phyloP scores from a whole-genome alignment of 108 stramenopile species.

The Fistulifera solaris region DNA sequence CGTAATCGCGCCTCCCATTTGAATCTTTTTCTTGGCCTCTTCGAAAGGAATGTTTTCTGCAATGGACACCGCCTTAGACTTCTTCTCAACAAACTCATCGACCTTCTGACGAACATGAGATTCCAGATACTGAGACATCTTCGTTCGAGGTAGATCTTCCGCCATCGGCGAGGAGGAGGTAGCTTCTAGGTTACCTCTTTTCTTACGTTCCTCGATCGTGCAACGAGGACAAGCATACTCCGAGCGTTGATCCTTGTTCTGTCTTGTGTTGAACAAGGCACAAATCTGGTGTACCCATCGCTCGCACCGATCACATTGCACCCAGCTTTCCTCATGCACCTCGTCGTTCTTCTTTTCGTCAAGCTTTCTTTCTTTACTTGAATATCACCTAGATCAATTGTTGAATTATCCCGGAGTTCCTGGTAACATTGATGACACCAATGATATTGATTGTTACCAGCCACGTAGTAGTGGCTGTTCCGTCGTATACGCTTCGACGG shows the following conservation, averaged over 20 bases:
- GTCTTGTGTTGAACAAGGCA: conserved; percentile 96
- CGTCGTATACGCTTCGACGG: conserved; percentile 90
- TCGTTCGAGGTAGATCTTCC: conserved; percentile 84
- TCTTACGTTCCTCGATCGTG: conserved; percentile 73
- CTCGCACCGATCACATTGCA: conserved; percentile 92
- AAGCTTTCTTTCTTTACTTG: conserved; percentile 85
- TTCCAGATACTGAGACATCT: conserved; percentile 75
- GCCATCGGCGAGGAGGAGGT: conserved; percentile 83
- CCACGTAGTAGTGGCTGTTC: conserved; percentile 92
- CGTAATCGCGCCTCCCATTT: conserved; percentile 76
- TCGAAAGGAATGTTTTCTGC: conserved; percentile 52
- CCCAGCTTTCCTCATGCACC: conserved; percentile 91
- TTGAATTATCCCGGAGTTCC: conserved; percentile 78
- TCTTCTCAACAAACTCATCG: conserved; percentile 43
- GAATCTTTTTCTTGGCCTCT: conserved; percentile 52
- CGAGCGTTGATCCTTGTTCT: conserved; percentile 85
- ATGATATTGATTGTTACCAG: conserved; percentile 89
- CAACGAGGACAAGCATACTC: conserved; percentile 84
- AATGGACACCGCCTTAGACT: conserved; percentile 53
- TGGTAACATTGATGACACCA: conserved; percentile 94
- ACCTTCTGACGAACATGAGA: conserved; percentile 66
- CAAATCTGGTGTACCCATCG: conserved; percentile 99
- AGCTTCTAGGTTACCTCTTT: conserved; percentile 52
- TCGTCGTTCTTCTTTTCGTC: conserved; percentile 94
- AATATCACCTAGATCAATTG: conserved; percentile 84